Base-by-base conservation (phyloP, 1,139 yeast genomes). In the Sugiyamaella neomexicana region DNA sequence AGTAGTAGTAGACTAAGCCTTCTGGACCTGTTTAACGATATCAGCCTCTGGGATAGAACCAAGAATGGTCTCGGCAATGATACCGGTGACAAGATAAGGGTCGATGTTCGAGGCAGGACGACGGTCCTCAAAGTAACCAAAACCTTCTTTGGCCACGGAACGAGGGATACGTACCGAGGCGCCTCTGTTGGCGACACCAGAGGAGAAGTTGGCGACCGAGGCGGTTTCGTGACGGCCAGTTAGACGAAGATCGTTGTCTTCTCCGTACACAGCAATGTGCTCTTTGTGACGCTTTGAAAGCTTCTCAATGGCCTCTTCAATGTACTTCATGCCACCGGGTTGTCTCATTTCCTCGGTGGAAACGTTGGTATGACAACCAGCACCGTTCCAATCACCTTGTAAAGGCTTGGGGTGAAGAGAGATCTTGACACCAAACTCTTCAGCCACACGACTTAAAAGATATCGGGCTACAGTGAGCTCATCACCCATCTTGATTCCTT, bases 101-200 rank as follows among this genome's bases (percentile, higher is more conserved):
- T 93, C 99, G 69, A 93, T 93, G 85, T 93, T 93, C 61, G 98
- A 91, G 65, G 99, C 99, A 60, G 98, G 99, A 80, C 99, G 90
- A 82, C 99, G 89, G 79, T 93, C 99, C 82, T 93, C 99, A 69
- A 93, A 93, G 84, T 93, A 93, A 61, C 99, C 99, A 76, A 76
- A 89, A 59, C 97, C 97, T 75, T 91, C 98, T 78, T 89, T 89
- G 73, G 96, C 96, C 65, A 93, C 99, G 49, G 96, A 86, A 80
- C 99, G 86, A 77, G 99, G 99, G 72, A 93, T 93, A 83, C 99
- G 89, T 66, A 93, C 85, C 39, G 97, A 90, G 60, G 97, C 96
- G 78, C 98, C 99, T 83, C 99, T 89, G 89, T 93, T 93, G 73
- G 99, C 99, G 66, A 93, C 98, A 81, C 99, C 99, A 57, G 90